Percentiles rank a stretch among this genome's conserved stretches.
Evolutionary conservation across 2,329 filamentous ascomycete genomes (phyloP).

Genomic region (Grosmannia clavigera): DNA sequence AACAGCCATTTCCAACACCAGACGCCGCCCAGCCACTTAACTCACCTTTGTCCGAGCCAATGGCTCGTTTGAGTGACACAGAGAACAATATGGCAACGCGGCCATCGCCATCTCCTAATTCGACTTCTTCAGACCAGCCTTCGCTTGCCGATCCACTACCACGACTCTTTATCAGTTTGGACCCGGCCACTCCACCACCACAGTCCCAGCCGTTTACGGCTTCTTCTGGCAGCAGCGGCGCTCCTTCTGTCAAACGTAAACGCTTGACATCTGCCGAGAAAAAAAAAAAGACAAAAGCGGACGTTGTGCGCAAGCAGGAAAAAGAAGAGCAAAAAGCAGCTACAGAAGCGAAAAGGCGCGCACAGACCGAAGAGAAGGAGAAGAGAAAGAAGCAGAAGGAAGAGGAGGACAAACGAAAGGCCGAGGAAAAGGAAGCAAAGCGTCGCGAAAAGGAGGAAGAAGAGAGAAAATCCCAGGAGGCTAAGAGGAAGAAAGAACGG

Average conservation of each 20-base stretch:
- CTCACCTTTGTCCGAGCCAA: constrained; percentile 14
- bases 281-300: constrained; percentile 24
- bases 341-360: constrained; percentile 24
- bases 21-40: background rate
- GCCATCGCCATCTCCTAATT: constrained; percentile 23
- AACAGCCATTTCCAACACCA: constrained; percentile 8
- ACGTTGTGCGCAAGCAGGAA: constrained; percentile 23
- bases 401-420: constrained; percentile 17
- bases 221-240: background rate
- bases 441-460: constrained; percentile 40
- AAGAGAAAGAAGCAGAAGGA: constrained; percentile 27
- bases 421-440: constrained; percentile 31
- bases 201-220: background rate
- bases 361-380: constrained; percentile 18
- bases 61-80: constrained; percentile 27
- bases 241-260: constrained; percentile 32
- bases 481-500: constrained; percentile 37
- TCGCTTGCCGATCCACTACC: constrained; percentile 9
- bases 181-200: background rate
- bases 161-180: constrained; percentile 9
- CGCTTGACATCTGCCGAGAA: constrained; percentile 29
- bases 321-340: constrained; percentile 22
- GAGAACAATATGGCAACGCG: constrained; percentile 27
- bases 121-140: constrained; percentile 17
- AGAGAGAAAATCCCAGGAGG: constrained; percentile 26